phyloP scores from a whole-genome alignment of 257 asterid genomes.

The Galeopsis tetrahit region DNA sequence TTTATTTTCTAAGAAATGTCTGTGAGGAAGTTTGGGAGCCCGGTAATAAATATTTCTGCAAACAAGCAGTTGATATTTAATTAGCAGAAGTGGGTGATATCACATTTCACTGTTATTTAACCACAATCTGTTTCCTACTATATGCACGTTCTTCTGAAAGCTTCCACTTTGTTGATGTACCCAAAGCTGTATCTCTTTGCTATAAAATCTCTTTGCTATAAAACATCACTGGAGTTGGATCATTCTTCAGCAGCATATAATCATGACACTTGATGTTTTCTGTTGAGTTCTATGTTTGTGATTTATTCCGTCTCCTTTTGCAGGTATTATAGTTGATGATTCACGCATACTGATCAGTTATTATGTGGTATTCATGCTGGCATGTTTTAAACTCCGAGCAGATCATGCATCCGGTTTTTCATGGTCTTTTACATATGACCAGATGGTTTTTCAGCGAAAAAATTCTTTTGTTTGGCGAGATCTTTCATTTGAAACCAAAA shows the following conservation, averaged over 20 bases:
- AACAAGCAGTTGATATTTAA: conserved; percentile 16
- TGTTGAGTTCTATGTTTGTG: conserved; percentile 7
- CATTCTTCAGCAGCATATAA: conserved; percentile 25
- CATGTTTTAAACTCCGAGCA: conserved; percentile 92
- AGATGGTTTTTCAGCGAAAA: conserved; percentile 86
- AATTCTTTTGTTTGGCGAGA: conserved; percentile 94
- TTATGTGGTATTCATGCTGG: conserved; percentile 82
- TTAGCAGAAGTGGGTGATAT: conserved; percentile 11
- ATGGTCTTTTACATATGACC: conserved; percentile 74
- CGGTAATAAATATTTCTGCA: neutral
- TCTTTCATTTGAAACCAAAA: conserved; percentile 91
- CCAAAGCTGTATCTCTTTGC: conserved; percentile 9
- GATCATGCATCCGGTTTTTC: conserved; percentile 76
- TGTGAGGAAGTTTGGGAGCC: neutral
- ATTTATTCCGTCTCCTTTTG: conserved; percentile 30
- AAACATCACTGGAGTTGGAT: conserved; percentile 1
- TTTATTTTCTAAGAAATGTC: neutral
- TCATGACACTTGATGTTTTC: neutral
- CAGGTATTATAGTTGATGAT: conserved; percentile 92
- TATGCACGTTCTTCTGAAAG: conserved; percentile 21
- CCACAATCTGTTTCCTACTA: conserved; percentile 5
- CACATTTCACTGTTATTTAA: conserved; percentile 6
- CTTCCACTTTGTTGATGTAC: conserved; percentile 2
- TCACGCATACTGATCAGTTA: conserved; percentile 93
- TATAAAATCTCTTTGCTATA: conserved; percentile 5